A percentile compares a stretch with the other conserved stretches of the same genome.
These are phyloP conservation scores for Inga leiocalycina DNA, from an alignment of 306 rosid genomes.

Conservation along the genomic window DNA sequence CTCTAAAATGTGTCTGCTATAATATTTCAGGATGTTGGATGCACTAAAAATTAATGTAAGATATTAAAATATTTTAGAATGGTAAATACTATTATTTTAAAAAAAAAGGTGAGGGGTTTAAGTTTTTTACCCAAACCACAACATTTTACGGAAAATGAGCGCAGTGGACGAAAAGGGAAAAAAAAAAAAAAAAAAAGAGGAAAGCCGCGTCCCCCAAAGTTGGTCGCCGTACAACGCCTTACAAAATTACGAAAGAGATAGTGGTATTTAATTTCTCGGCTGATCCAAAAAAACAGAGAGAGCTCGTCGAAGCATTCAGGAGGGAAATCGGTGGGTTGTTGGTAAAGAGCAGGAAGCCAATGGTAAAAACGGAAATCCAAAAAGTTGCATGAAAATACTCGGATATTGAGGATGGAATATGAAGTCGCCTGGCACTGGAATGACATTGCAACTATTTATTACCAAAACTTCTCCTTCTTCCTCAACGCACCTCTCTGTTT, in stretches of 20 bases:
- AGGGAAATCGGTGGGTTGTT: slow-evolving; percentile 23
- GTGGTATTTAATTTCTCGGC: neutral
- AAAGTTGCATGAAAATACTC: slow-evolving; percentile 72
- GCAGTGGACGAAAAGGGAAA: no score
- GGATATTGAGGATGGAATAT: slow-evolving; percentile 35
- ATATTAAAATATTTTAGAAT: no score
- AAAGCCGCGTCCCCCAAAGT: neutral
- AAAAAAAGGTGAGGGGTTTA: no score
- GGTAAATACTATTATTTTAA: no score
- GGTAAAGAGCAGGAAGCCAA: neutral
- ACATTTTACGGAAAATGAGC: neutral
- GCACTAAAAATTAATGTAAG: no score
- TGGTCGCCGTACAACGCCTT: neutral
- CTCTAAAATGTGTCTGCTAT: no score
- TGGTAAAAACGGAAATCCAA: slow-evolving; percentile 52
- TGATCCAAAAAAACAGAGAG: neutral
- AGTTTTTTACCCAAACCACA: no score
- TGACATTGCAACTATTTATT: slow-evolving; percentile 49
- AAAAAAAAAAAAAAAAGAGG: no score
- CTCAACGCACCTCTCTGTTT: slow-evolving; percentile 23
- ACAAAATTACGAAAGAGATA: neutral
- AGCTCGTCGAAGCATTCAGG: neutral
- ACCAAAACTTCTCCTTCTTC: slow-evolving; percentile 42
- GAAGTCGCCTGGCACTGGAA: slow-evolving; percentile 63
- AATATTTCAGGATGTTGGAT: no score